Evolutionary conservation across 2,329 filamentous ascomycete species (phyloP).

Genomic region (Cryoendolithus antarcticus): DNA sequence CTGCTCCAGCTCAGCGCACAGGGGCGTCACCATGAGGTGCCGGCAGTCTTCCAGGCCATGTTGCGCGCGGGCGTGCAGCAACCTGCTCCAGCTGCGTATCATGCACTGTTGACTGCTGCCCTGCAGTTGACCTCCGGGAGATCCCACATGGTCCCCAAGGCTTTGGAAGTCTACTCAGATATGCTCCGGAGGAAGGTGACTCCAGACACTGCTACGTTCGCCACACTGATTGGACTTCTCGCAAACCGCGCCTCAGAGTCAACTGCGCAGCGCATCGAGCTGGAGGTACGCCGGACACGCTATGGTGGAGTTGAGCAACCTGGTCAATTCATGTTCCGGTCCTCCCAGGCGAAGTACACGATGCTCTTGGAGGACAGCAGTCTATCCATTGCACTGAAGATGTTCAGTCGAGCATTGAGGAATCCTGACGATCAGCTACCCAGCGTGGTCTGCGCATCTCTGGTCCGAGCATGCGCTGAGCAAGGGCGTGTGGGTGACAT

Average conservation of each 20-base stretch:
- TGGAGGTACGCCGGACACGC: conserved; percentile 72
- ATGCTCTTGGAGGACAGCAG: conserved; percentile 81
- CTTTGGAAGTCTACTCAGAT: conserved; percentile 87
- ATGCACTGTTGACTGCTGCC: conserved; percentile 72
- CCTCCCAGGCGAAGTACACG: conserved; percentile 74
- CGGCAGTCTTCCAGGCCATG: conserved; percentile 81
- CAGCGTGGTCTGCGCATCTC: conserved; percentile 67
- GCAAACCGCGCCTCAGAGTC: conserved; percentile 72
- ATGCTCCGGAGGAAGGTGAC: conserved; percentile 79
- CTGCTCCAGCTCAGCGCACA: conserved; percentile 61
- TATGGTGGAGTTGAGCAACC: conserved; percentile 77
- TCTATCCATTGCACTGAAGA: conserved; percentile 68
- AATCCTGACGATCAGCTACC: conserved; percentile 54
- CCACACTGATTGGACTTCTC: conserved; percentile 72
- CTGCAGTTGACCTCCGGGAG: conserved; percentile 69
- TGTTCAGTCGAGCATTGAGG: conserved; percentile 66
- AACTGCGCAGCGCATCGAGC: conserved; percentile 53
- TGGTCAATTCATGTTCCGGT: conserved; percentile 78
- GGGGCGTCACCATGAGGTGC: conserved; percentile 74
- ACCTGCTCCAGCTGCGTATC: conserved; percentile 80
- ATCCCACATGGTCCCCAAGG: conserved; percentile 78
- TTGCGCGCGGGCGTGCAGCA: conserved; percentile 66
- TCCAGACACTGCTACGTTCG: conserved; percentile 76
- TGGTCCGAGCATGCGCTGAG: conserved; percentile 79
- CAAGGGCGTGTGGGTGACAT: conserved; percentile 74